Conservation (phyloP, 1,284 basidiomycete genomes). For the Coniophora puteana region DNA sequence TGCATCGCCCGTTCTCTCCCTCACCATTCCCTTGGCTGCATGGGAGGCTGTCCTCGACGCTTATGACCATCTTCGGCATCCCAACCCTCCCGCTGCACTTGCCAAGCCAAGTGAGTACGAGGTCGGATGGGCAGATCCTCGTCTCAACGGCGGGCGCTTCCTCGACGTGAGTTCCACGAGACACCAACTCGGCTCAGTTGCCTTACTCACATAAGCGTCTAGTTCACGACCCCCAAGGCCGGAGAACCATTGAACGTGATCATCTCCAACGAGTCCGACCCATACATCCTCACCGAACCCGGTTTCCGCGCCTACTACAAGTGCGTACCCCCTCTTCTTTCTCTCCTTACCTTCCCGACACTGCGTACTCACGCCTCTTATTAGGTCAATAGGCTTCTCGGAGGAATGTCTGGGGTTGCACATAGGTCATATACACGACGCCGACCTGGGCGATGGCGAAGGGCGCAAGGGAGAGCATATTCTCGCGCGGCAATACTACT, state of each 20-base stretch:
- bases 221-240: slow-evolving; percentile 63
- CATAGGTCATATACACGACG: slow-evolving; percentile 60
- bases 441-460: slow-evolving; percentile 72
- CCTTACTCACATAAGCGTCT: slow-evolving; percentile 4
- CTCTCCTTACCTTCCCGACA: slow-evolving; percentile 1
- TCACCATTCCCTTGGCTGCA: too few relatives aligned
- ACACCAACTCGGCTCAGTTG: slow-evolving; percentile 2
- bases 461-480: slow-evolving; percentile 57
- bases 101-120: too few relatives aligned
- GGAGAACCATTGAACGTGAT: slow-evolving; percentile 73
- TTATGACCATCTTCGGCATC: too few relatives aligned
- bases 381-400: slow-evolving; percentile 74
- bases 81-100: too few relatives aligned
- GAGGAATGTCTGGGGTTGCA: slow-evolving; percentile 73
- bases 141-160: slow-evolving; percentile 62
- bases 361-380: slow-evolving; percentile 1
- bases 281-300: slow-evolving; percentile 59
- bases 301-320: slow-evolving; percentile 60
- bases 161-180: slow-evolving; percentile 56
- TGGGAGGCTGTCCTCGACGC: too few relatives aligned
- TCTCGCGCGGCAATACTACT: slow-evolving; percentile 66
- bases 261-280: slow-evolving; percentile 59
- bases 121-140: slow-evolving; percentile 67
- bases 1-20: too few relatives aligned
- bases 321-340: slow-evolving; percentile 31